A percentile compares a stretch with the other conserved stretches of the same genome.
Evolutionary conservation across 2,329 filamentous ascomycete species (phyloP).

Genomic region (Aspergillus sp.): DNA sequence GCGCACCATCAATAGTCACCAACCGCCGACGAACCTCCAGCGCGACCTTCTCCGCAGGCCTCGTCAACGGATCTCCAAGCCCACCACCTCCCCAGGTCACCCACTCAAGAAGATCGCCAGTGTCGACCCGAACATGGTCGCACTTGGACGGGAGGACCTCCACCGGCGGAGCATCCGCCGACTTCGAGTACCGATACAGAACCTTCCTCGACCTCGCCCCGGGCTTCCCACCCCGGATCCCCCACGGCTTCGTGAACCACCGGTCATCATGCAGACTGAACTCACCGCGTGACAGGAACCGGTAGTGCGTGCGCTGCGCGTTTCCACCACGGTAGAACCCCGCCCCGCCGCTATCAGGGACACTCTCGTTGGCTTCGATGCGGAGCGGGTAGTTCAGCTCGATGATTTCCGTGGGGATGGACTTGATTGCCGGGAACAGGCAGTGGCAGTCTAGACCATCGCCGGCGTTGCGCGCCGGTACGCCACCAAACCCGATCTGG

Average conservation of each 20-base stretch:
- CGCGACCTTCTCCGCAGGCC: conserved; percentile 46
- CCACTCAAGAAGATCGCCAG: conserved; percentile 51
- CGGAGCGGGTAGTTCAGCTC: conserved; percentile 51
- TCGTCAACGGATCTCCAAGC: conserved; percentile 48
- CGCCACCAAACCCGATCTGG: conserved; percentile 53
- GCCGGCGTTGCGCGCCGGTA: conserved; percentile 48
- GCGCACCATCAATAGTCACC: conserved; percentile 45
- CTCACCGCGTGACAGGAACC: conserved; percentile 48
- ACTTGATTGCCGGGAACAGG: conserved; percentile 53
- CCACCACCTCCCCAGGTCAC: conserved; percentile 53
- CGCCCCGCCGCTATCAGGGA: conserved; percentile 50
- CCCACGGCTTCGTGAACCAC: conserved; percentile 53
- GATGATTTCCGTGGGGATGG: conserved; percentile 50
- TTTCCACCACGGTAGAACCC: conserved; percentile 52
- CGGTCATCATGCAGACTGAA: conserved; percentile 51
- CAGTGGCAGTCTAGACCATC: conserved; percentile 54
- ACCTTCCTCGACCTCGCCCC: conserved; percentile 46
- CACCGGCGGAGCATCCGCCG: conserved; percentile 28
- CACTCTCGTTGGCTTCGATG: conserved; percentile 50
- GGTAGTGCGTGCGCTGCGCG: conserved; percentile 49
- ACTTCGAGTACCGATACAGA: conserved; percentile 43
- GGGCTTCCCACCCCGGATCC: conserved; percentile 48
- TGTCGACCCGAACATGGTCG: conserved; percentile 48
- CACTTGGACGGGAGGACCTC: conserved; percentile 48
- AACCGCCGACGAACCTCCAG: conserved; percentile 48